Base-by-base conservation (phyloP, 306 rosid species). In the Lathyrus oleraceus region DNA sequence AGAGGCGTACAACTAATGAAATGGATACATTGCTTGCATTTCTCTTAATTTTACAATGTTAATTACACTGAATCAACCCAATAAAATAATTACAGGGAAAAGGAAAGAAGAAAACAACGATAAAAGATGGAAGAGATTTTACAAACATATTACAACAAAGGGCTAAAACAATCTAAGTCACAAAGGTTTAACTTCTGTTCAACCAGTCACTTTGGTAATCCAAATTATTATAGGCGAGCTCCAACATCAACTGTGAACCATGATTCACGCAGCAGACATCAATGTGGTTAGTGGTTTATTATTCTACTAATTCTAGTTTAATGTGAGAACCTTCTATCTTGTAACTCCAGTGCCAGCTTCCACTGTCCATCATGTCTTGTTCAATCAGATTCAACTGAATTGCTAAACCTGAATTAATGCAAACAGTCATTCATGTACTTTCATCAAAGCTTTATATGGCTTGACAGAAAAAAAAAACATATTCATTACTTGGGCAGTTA, bases 291-390 rank as follows among this genome's bases (percentile, higher is more conserved):
- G 73, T 47, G 28, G 35, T 63, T 75, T 89, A 85, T 25, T 75
- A 64, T 79, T 90, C 91, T 66, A 77, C 83, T 44, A 88, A 70
- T 74, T 87, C 87, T 72, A 91, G 84, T 32, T 77, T 78, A 81
- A 94, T 81, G 82, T 85, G 88, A 27, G 85, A 63, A 63, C 85
- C 96, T 60, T 78, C 76, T 73, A 80, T 73, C 83, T 78, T 83
- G 89, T 91, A 94, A 70, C 86, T 70, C 98, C 97, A 88, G 70
- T 28, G 80, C 98, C 98, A 94, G 82, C 91, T 94, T 83, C 97
- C 97, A 69, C 76, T 80, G 23, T 87, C 92, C 87, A 76, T 82
- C 88, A 65, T 78, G 59, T 69, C 75, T 69, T 54, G 81, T 56
- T 78, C 90, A 74, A 90, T 85, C 3, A 87, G 94, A 60, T 80